These are phyloP conservation scores for Auricularia sp. DNA, from an alignment of 768 basidiomycete genomes.

Conservation along the genomic window DNA sequence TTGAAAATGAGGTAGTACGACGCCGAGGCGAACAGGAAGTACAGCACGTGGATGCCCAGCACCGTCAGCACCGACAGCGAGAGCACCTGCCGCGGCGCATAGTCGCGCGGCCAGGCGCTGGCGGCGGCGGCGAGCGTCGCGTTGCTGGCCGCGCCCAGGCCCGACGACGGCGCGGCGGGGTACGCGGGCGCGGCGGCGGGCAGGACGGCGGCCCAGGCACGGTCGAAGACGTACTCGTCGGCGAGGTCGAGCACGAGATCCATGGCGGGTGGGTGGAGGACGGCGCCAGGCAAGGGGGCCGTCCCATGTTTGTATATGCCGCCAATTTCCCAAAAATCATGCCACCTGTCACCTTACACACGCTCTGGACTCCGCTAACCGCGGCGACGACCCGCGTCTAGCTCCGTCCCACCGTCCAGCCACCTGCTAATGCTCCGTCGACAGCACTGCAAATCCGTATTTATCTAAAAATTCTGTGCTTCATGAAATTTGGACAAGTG, in stretches of 20 bases:
- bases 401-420: too few species aligned
- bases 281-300: background rate
- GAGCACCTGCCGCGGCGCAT: constrained; percentile 64
- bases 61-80: constrained; percentile 66
- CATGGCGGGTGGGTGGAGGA: constrained; percentile 36
- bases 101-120: constrained; percentile 81
- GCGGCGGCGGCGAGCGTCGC: constrained; percentile 27
- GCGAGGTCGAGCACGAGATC: constrained; percentile 66
- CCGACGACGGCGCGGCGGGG: constrained; percentile 12
- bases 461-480: too few species aligned
- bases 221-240: constrained; percentile 71
- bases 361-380: too few species aligned
- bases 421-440: too few species aligned
- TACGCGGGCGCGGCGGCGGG: constrained; percentile 28
- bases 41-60: constrained; percentile 73
- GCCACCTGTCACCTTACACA: background rate
- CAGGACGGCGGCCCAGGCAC: constrained; percentile 47
- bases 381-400: too few species aligned
- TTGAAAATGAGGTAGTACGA: constrained; percentile 88
- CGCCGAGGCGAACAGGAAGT: constrained; percentile 78
- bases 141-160: constrained; percentile 32
- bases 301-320: background rate
- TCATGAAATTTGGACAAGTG: too few species aligned
- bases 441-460: too few species aligned
- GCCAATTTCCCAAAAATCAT: background rate